Base-by-base conservation (phyloP, 495 filamentous ascomycete genomes). In the Aspergillus cavernicola region DNA sequence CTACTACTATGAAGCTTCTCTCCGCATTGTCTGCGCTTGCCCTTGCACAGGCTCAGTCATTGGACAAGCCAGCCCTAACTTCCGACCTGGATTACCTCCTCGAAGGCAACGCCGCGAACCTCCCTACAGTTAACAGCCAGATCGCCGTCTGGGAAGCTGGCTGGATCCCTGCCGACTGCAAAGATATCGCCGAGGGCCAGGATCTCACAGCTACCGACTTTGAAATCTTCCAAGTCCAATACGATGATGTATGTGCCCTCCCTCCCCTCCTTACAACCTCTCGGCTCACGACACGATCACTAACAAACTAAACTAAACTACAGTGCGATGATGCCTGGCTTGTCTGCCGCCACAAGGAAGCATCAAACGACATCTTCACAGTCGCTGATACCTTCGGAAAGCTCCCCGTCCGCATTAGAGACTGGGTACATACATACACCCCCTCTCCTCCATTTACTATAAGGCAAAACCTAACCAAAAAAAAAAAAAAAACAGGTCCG, bases 71-170 rank as follows among this genome's bases (percentile, higher is more conserved):
- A 22, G 49, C 49, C 38, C 49, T 52, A 11, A 52, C 49, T 9
- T 32, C 24, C 38, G 15, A 52, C 49, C 39, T 52, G 10, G 49
- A 52, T 28, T 52, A 52, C 37, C 49, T 52, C 26, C 49, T 52
- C 12, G 38, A 42, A 13, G 39, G 49, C 38, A 52, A 52, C 38
- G 38, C 38, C 24, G 28, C 26, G 16, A 43, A 33, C 39, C 29
- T 52, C 15, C 49, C 49, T 16, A 32, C 37, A 1, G 19, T 22
- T 2, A 19, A n/a, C 15, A 2, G 12, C 29, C 23, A 32, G 12
- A 31, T 24, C 26, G 26, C 28, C 37, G 8, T 33, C 9, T 52
- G 49, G 49, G 9, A 24, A 3, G 4, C 9, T 15, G 49, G 49
- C 37, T 43, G 15, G 10, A 52, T 52, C 16, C 49, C 49, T 11